Evolutionary conservation across 192 early-diverging fungal species (phyloP).

Genomic region (Linnemannia elongata): DNA sequence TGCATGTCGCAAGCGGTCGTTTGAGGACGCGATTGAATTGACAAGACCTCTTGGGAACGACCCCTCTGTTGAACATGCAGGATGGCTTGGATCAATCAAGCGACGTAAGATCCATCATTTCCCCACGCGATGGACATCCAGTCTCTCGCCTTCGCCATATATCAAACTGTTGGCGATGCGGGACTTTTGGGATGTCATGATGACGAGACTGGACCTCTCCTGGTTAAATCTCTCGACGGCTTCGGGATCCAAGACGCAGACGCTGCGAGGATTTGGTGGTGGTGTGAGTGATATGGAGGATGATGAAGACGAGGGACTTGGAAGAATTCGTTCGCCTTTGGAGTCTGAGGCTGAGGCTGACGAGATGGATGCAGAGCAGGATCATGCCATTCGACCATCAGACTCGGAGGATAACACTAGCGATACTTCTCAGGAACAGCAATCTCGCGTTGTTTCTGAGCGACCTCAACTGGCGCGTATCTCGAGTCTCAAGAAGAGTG

Average conservation of each 20-base stretch:
- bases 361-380: neutral
- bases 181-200: slow-evolving; percentile 56
- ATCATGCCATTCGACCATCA: neutral
- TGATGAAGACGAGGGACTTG: neutral
- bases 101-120: slow-evolving; percentile 54
- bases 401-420: neutral
- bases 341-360: neutral
- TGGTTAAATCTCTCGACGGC: slow-evolving; percentile 35
- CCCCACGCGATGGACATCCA: slow-evolving; percentile 46
- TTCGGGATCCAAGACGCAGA: neutral
- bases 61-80: slow-evolving; percentile 16
- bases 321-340: neutral
- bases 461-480: neutral
- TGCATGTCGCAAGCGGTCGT: slow-evolving; percentile 33
- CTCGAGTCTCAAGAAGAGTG: neutral
- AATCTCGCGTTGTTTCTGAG: neutral
- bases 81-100: slow-evolving; percentile 50
- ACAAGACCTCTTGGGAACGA: slow-evolving; percentile 39
- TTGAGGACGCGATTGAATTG: slow-evolving; percentile 48
- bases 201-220: slow-evolving; percentile 30
- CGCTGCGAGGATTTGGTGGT: neutral
- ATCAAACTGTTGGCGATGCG: slow-evolving; percentile 38
- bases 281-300: neutral
- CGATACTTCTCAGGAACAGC: neutral
- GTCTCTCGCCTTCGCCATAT: slow-evolving; percentile 37